Evolutionary conservation across 495 filamentous ascomycete genomes (phyloP).

Genomic region (Aspergillus campestris): DNA sequence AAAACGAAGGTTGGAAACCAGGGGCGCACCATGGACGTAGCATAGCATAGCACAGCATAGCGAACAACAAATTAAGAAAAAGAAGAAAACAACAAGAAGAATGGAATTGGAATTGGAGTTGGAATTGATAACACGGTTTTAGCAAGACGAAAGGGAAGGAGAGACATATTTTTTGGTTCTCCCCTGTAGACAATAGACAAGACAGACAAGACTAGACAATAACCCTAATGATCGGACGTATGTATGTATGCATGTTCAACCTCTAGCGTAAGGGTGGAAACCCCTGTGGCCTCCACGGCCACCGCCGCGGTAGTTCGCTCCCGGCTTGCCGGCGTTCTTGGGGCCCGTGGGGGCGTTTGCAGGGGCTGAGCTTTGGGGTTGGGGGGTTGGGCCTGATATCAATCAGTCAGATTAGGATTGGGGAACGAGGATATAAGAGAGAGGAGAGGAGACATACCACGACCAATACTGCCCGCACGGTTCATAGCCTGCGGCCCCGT

Average conservation of each 20-base stretch:
- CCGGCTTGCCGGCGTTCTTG: conserved; percentile 89
- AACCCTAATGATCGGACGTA: neutral
- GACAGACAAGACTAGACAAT: too few relatives aligned
- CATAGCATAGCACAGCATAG: too few relatives aligned
- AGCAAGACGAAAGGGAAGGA: too few relatives aligned
- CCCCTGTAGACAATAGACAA: too few relatives aligned
- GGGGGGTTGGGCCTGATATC: conserved; percentile 38
- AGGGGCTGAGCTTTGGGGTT: conserved; percentile 66
- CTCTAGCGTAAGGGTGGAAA: conserved; percentile 71
- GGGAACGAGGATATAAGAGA: neutral
- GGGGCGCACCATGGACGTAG: too few relatives aligned
- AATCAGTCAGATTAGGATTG: conserved; percentile 10
- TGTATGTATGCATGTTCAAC: conserved; percentile 7
- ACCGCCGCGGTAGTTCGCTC: conserved; percentile 90
- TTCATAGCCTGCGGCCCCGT: conserved; percentile 44
- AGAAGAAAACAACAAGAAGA: too few relatives aligned
- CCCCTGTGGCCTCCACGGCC: conserved; percentile 69
- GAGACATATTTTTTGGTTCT: too few relatives aligned
- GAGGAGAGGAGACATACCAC: conserved; percentile 29
- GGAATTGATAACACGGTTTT: too few relatives aligned
- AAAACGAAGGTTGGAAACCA: too few relatives aligned
- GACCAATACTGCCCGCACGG: conserved; percentile 41
- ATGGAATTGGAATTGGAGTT: too few relatives aligned
- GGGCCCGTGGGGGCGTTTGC: conserved; percentile 93
- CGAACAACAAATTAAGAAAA: too few relatives aligned